Base-by-base conservation (phyloP, 768 basidiomycete genomes). In the Tricholoma furcatifolium region DNA sequence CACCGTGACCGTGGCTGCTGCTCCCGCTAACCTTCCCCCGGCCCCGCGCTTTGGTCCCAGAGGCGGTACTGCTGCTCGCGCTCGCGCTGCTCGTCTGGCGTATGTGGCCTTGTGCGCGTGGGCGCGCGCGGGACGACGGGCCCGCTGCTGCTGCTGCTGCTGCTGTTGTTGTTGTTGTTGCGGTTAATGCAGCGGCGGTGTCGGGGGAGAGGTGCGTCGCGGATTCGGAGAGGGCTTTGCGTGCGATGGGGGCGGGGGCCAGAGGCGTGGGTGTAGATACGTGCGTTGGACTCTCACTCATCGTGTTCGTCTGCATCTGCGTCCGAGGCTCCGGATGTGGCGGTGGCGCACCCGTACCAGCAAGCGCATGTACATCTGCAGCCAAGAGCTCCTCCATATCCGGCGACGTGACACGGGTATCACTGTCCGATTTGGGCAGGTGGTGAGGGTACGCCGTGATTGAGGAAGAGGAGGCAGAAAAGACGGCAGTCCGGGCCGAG, bases 11-110 rank as follows among this genome's bases (percentile, higher is more conserved):
- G n/a, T n/a, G n/a, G n/a, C n/a, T n/a, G n/a, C n/a, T n/a, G n/a
- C n/a, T n/a, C 40, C 40, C 42, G 7, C 36, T 23, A 2, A 18
- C 9, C 30, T 27, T 30, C 27, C 12, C 10, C n/a, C 20, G 14
- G 38, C 43, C 34, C 34, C 36, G 38, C 44, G 34, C 3, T 32
- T 51, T 49, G 17, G 23, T 27, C 31, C 36, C 48, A 6, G 45
- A 32, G 3, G 27, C 27, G 4, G 14, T 44, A 21, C 21, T 30
- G 21, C 52, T 42, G 1, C 40, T 52, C 6, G 23, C 30, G 30
- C 58, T 52, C 1, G 51, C 30, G 18, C 56, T 58, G 47, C 54
- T 60, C 1, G 51, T 50, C 44, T 56, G 50, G 14, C 56, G 50
- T 6, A 58, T 41, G 35, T 45, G 47, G 5, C 50, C 50, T 18